phyloP scores from a whole-genome alignment of 2,329 filamentous ascomycete genomes.

The Neonectria sp. region DNA sequence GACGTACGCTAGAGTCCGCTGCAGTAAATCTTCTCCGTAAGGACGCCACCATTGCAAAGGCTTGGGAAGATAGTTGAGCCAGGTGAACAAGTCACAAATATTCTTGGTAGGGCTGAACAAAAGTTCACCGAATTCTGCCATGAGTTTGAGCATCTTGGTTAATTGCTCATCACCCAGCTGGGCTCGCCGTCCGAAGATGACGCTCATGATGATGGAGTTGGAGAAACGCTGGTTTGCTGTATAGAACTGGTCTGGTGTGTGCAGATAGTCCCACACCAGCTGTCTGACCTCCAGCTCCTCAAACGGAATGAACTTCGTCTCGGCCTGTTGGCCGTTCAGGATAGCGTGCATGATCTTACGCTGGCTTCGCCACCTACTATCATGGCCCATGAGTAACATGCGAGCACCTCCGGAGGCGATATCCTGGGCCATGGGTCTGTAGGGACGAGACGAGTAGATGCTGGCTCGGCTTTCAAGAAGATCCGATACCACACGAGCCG shows the following conservation, averaged over 20 bases:
- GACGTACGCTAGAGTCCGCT: background rate
- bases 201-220: background rate
- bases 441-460: conserved; percentile 1
- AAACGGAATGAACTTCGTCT: background rate
- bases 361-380: background rate
- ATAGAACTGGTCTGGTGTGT: background rate
- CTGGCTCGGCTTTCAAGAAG: background rate
- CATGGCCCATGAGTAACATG: background rate
- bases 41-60: background rate
- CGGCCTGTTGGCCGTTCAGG: background rate
- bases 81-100: background rate
- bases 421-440: background rate
- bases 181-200: conserved; percentile 2
- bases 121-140: background rate
- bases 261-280: conserved; percentile 4
- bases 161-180: background rate
- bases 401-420: conserved; percentile 1
- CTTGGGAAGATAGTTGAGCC: background rate
- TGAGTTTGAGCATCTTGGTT: background rate
- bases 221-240: conserved; percentile 3
- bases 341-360: conserved; percentile 3
- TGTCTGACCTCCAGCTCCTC: conserved; percentile 4
- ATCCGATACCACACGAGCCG: background rate
- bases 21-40: background rate
- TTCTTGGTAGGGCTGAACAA: background rate